Evolutionary conservation across 23 red algal species (phyloP).

Genomic region (Gracilaria domingensis): DNA sequence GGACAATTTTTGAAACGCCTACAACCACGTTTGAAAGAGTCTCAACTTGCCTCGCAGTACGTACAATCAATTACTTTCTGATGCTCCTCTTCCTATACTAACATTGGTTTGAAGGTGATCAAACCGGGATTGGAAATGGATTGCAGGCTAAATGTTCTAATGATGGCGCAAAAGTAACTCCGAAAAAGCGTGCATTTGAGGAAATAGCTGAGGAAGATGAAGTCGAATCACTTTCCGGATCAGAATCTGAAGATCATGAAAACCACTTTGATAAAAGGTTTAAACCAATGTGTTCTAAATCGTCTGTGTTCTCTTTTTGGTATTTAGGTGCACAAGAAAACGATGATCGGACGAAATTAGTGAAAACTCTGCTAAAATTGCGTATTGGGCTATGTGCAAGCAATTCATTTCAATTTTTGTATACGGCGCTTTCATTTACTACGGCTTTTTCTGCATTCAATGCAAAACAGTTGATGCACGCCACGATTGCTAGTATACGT

Average conservation of each 20-base stretch:
- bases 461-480: too few species aligned
- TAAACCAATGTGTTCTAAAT: neutral
- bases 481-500: too few species aligned
- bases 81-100: neutral
- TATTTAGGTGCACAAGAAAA: too few species aligned
- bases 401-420: too few species aligned
- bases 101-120: neutral
- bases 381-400: too few species aligned
- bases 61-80: neutral
- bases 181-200: neutral
- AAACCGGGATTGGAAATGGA: neutral
- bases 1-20: neutral
- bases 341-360: too few species aligned
- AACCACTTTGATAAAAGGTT: neutral
- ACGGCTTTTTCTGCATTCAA: too few species aligned
- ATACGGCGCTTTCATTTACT: too few species aligned
- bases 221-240: neutral
- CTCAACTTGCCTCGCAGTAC: neutral
- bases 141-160: neutral
- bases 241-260: neutral
- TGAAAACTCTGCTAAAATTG: too few species aligned
- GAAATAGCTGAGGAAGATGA: neutral
- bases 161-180: neutral
- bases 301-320: too few species aligned
- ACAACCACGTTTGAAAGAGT: neutral